Percentiles rank a stretch among this genome's conserved stretches.
These are phyloP conservation scores for Penicillium coprophilum DNA, from an alignment of 495 filamentous ascomycete species.

Conservation along the genomic window DNA sequence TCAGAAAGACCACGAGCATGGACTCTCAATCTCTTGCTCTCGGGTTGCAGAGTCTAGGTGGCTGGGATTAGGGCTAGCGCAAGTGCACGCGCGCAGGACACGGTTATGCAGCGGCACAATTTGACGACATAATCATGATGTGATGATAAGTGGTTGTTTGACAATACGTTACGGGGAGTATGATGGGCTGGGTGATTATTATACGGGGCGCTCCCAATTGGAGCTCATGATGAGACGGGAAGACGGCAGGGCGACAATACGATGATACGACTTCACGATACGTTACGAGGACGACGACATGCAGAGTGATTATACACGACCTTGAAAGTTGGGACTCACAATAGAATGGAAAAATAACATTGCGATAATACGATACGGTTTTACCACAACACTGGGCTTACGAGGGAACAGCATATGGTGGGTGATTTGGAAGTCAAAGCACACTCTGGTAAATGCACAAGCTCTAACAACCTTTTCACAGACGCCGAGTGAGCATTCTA, in stretches of 20 bases:
- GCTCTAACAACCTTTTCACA: too few relatives aligned
- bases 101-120: background rate
- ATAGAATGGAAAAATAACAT: too few relatives aligned
- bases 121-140: background rate
- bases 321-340: too few relatives aligned
- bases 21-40: background rate
- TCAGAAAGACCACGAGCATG: background rate
- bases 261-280: background rate
- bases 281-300: too few relatives aligned
- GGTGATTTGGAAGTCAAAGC: too few relatives aligned
- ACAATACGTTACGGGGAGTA: background rate
- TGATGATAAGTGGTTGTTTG: background rate
- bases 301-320: too few relatives aligned
- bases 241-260: background rate
- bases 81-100: background rate
- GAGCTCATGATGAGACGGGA: background rate
- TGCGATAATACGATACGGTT: background rate
- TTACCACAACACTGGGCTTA: too few relatives aligned
- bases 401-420: too few relatives aligned
- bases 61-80: background rate
- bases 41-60: background rate
- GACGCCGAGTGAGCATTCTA: too few relatives aligned
- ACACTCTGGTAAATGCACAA: too few relatives aligned
- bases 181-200: background rate
- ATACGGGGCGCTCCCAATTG: background rate